Percentiles rank a stretch among this genome's conserved stretches.
Evolutionary conservation across 202 grass and related monocot genomes (phyloP).

Genomic region (Cymbopogon flexuosus): DNA sequence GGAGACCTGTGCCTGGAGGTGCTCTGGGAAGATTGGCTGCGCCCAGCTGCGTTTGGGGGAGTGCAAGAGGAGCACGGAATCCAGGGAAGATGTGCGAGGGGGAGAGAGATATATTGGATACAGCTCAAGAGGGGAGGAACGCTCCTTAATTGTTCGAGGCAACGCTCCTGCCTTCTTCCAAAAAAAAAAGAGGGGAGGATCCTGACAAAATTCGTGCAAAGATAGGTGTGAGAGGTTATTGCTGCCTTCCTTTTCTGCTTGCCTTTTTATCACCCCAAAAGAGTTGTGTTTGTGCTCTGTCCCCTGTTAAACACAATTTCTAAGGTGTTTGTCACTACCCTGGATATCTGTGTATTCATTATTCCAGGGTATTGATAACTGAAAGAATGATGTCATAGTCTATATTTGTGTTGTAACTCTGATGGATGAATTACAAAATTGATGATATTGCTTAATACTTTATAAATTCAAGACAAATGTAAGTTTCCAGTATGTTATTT

Average conservation of each 20-base stretch:
- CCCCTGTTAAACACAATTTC: background rate
- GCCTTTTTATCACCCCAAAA: background rate
- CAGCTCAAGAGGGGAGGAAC: constrained; percentile 5
- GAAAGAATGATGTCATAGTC: background rate
- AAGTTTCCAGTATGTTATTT: background rate
- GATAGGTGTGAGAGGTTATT: background rate
- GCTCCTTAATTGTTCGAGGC: constrained; percentile 1
- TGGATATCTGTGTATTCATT: background rate
- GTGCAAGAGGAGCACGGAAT: constrained; percentile 9
- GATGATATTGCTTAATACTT: background rate
- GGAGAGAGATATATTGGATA: background rate
- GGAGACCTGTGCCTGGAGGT: background rate
- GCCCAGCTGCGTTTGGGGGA: background rate
- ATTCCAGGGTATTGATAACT: background rate
- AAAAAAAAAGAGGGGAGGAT: background rate
- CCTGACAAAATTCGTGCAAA: constrained; percentile 12
- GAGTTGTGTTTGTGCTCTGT: background rate
- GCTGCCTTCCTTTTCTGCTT: constrained; percentile 17
- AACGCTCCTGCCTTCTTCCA: background rate
- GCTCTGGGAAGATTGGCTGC: background rate
- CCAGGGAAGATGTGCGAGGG: background rate
- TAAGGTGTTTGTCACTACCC: background rate
- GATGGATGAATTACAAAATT: background rate
- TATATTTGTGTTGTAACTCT: background rate
- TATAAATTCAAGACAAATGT: constrained; percentile 1